Percentiles rank a stretch among this genome's conserved stretches.
Evolutionary conservation across 768 basidiomycete species (phyloP).

Genomic region (Serendipita sp.): DNA sequence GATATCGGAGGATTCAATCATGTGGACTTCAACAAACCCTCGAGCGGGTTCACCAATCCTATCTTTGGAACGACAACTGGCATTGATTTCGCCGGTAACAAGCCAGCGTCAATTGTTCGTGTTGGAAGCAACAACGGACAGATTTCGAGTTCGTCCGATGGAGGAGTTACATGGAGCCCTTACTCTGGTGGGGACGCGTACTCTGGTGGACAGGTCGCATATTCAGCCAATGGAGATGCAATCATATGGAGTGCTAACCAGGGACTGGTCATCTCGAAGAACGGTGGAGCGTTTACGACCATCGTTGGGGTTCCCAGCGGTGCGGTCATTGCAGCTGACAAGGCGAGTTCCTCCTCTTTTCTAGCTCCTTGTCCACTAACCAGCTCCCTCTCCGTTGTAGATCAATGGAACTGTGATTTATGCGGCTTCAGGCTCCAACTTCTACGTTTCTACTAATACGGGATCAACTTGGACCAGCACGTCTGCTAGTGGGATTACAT

Average conservation of each 20-base stretch:
- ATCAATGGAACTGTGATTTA: slow-evolving; percentile 38
- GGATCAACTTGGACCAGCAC: slow-evolving; percentile 31
- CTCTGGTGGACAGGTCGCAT: slow-evolving; percentile 20
- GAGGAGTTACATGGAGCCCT: slow-evolving; percentile 33
- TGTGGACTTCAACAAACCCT: slow-evolving; percentile 24
- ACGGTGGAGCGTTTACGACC: slow-evolving; percentile 29
- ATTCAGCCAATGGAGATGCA: slow-evolving; percentile 38
- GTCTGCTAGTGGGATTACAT: slow-evolving; percentile 20
- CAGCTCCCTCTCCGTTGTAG: background rate
- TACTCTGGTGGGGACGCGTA: slow-evolving; percentile 4
- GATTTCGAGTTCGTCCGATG: slow-evolving; percentile 40
- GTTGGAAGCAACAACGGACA: slow-evolving; percentile 27
- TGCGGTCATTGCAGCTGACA: slow-evolving; percentile 47
- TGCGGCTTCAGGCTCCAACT: slow-evolving; percentile 37
- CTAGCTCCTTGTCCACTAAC: background rate
- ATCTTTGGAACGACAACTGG: slow-evolving; percentile 26
- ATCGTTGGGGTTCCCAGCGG: slow-evolving; percentile 36
- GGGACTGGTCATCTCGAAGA: slow-evolving; percentile 37
- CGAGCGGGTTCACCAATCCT: slow-evolving; percentile 26
- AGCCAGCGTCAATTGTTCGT: slow-evolving; percentile 33
- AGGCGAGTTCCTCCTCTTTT: slow-evolving; percentile 17
- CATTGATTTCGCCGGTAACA: slow-evolving; percentile 38
- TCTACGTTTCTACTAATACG: slow-evolving; percentile 46
- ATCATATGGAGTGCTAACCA: slow-evolving; percentile 32
- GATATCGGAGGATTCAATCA: slow-evolving; percentile 42